Evolutionary conservation across 2,329 filamentous ascomycete species (phyloP).

Genomic region (Fusarium dlaminii): DNA sequence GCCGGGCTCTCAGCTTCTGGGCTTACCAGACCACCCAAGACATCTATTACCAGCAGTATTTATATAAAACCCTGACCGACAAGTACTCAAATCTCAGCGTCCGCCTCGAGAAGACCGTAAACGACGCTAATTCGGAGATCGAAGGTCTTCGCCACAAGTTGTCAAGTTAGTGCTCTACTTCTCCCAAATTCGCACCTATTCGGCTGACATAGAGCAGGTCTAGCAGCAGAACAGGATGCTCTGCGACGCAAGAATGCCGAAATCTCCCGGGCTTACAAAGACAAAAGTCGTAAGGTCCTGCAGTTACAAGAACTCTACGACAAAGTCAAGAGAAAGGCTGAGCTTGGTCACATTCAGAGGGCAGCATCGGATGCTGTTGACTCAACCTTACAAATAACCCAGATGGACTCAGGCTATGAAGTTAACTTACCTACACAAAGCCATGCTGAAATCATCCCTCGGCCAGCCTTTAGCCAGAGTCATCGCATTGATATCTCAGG

Average conservation of each 20-base stretch:
- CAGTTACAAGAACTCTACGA: slow-evolving; percentile 75
- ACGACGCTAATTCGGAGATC: slow-evolving; percentile 80
- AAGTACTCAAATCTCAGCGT: slow-evolving; percentile 73
- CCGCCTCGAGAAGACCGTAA: slow-evolving; percentile 77
- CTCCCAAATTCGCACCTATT: neutral
- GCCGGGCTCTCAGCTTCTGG: slow-evolving; percentile 83
- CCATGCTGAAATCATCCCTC: neutral
- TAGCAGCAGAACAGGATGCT: slow-evolving; percentile 69
- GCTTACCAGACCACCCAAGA: slow-evolving; percentile 86
- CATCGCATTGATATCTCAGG: slow-evolving; percentile 29
- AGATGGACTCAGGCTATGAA: slow-evolving; percentile 7
- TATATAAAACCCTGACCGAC: slow-evolving; percentile 75
- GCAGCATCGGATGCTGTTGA: slow-evolving; percentile 60
- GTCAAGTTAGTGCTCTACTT: slow-evolving; percentile 57
- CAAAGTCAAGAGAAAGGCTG: slow-evolving; percentile 65
- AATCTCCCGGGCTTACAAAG: slow-evolving; percentile 70
- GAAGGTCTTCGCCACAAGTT: slow-evolving; percentile 71
- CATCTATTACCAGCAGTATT: slow-evolving; percentile 80
- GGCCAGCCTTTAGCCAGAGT: slow-evolving; percentile 17
- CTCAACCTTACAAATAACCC: slow-evolving; percentile 36
- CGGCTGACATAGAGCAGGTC: slow-evolving; percentile 48
- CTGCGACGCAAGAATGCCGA: slow-evolving; percentile 78
- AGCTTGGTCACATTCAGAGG: slow-evolving; percentile 64
- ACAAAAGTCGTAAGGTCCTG: slow-evolving; percentile 75
- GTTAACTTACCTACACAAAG: neutral